phyloP scores from a whole-genome alignment of 495 filamentous ascomycete species.

The Sphaerosporella brunnea region DNA sequence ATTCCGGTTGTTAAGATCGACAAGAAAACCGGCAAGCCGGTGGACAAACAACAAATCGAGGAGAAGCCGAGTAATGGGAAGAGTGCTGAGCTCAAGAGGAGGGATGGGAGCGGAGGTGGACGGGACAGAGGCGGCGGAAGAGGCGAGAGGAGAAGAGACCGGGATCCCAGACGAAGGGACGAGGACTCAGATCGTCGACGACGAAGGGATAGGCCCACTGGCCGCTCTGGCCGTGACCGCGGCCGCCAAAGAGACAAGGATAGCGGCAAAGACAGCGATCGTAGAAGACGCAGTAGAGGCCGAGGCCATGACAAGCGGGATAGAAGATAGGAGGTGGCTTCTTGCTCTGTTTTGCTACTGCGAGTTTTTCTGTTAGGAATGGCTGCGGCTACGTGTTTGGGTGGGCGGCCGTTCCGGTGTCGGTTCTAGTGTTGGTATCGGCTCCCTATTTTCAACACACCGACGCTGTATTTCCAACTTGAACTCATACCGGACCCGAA shows the following conservation, averaged over 20 bases:
- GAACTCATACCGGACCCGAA: too few species aligned
- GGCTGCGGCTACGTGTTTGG: too few species aligned
- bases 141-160: too few species aligned
- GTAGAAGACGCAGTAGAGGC: not conserved
- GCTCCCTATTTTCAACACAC: too few species aligned
- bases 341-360: too few species aligned
- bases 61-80: conserved; percentile 33
- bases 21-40: conserved; percentile 44
- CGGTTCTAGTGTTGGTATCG: too few species aligned
- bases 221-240: conserved; percentile 14
- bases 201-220: conserved; percentile 6
- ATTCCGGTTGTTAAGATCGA: conserved; percentile 50
- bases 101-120: conserved; percentile 29
- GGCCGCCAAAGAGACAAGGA: conserved; percentile 14
- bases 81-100: conserved; percentile 31
- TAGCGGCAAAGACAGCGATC: conserved; percentile 24
- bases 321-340: too few species aligned
- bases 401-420: too few species aligned
- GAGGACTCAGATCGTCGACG: not conserved
- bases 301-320: too few species aligned
- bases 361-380: too few species aligned
- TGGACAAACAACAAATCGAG: conserved; percentile 34
- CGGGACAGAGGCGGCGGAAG: too few species aligned
- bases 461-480: too few species aligned
- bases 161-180: conserved; percentile 8